A percentile compares a stretch with the other conserved stretches of the same genome.
Evolutionary conservation across 1,284 basidiomycete species (phyloP).

Genomic region (Gomphus bonarii): DNA sequence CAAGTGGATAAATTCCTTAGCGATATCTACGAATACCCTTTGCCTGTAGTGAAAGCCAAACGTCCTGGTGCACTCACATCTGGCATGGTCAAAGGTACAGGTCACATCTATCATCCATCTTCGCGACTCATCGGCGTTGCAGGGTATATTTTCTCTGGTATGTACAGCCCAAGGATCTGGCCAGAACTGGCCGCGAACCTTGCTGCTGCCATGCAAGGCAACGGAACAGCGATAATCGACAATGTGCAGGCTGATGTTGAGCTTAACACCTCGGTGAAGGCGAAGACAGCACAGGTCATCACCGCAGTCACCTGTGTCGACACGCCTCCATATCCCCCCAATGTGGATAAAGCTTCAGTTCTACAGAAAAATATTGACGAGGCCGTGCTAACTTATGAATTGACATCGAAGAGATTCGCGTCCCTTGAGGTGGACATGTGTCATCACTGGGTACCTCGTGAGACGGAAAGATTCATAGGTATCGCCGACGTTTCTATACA

Average conservation of each 20-base stretch:
- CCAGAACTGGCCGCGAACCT: constrained; percentile 14
- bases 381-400: constrained; percentile 12
- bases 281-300: constrained; percentile 15
- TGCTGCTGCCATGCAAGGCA: constrained; percentile 14
- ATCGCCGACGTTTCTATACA: neutral
- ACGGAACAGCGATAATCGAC: constrained; percentile 15
- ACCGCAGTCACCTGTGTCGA: constrained; percentile 15
- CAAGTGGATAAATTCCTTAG: constrained; percentile 15
- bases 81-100: constrained; percentile 16
- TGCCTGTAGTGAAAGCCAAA: constrained; percentile 16
- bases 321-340: constrained; percentile 13
- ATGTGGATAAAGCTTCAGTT: constrained; percentile 13
- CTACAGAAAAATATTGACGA: constrained; percentile 16
- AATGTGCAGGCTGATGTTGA: constrained; percentile 13
- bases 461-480: constrained; percentile 17
- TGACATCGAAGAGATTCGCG: constrained; percentile 14
- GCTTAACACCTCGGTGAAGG: constrained; percentile 13
- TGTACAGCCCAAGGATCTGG: constrained; percentile 19
- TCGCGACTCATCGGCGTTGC: neutral
- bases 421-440: constrained; percentile 15
- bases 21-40: constrained; percentile 15
- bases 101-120: neutral
- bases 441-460: constrained; percentile 16
- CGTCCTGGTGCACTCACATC: constrained; percentile 17
- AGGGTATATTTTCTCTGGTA: constrained; percentile 15